These are phyloP conservation scores for Moniliella sp. DNA, from an alignment of 1,284 basidiomycete species.

Conservation along the genomic window DNA sequence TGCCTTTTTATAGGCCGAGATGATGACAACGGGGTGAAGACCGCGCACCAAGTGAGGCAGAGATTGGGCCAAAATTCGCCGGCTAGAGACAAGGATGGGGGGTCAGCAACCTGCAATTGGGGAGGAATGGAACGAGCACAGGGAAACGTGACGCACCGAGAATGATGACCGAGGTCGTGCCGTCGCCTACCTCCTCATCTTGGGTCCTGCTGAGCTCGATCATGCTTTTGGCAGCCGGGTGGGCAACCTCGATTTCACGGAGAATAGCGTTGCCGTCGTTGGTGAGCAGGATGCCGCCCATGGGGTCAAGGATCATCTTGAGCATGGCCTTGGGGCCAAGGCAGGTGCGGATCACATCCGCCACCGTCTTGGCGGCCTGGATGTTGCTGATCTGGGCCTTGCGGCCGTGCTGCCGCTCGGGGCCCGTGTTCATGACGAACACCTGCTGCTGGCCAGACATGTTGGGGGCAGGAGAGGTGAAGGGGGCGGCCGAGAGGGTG, in stretches of 20 bases:
- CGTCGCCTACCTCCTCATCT: slow-evolving; percentile 95
- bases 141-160: slow-evolving; percentile 44
- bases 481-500: too few species aligned
- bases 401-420: slow-evolving; percentile 73
- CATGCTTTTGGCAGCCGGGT: slow-evolving; percentile 97
- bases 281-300: slow-evolving; percentile 42
- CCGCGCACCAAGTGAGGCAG: slow-evolving; percentile 75
- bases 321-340: slow-evolving; percentile 91
- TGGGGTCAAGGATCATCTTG: slow-evolving; percentile 82
- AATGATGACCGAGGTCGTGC: slow-evolving; percentile 90
- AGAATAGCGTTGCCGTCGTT: slow-evolving; percentile 95
- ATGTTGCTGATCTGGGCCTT: slow-evolving; percentile 95
- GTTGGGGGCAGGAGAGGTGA: too few species aligned
- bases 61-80: slow-evolving; percentile 94
- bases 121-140: neutral
- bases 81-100: slow-evolving; percentile 39
- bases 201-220: slow-evolving; percentile 91
- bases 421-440: slow-evolving; percentile 47
- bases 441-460: slow-evolving; percentile 31
- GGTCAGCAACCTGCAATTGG: neutral
- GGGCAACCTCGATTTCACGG: slow-evolving; percentile 89
- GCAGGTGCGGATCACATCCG: slow-evolving; percentile 96
- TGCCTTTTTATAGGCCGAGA: slow-evolving; percentile 87
- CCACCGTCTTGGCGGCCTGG: slow-evolving; percentile 91
- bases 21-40: slow-evolving; percentile 96